Evolutionary conservation across 2,329 filamentous ascomycete genomes (phyloP).

Genomic region (Trichophyton simii): DNA sequence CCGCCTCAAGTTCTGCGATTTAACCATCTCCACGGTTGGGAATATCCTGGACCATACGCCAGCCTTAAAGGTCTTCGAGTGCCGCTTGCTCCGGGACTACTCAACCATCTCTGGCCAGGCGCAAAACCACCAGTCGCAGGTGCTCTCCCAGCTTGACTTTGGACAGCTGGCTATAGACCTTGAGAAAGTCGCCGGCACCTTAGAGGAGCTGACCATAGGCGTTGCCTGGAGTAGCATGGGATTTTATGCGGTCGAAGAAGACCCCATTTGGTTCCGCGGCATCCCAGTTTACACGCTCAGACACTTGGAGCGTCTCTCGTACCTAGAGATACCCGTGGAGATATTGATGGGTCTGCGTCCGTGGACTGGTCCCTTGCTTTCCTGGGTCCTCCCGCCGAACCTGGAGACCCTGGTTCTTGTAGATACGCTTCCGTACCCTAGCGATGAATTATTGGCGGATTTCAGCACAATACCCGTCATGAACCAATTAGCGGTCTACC

Average conservation of each 20-base stretch:
- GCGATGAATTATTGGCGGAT: too few relatives aligned
- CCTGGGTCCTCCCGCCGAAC: not conserved
- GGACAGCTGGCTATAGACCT: not conserved
- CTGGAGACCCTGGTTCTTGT: not conserved
- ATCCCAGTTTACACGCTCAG: not conserved
- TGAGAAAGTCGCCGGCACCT: not conserved
- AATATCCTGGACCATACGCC: not conserved
- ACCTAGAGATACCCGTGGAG: not conserved
- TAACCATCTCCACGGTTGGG: not conserved
- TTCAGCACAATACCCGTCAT: not conserved
- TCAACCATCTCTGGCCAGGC: too few relatives aligned
- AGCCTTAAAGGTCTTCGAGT: not conserved
- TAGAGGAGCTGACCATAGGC: not conserved
- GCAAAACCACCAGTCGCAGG: too few relatives aligned
- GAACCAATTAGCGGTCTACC: not conserved
- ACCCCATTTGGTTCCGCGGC: too few relatives aligned
- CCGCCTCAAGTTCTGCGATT: not conserved
- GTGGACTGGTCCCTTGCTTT: not conserved
- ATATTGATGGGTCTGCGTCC: not conserved
- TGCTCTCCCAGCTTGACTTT: not conserved
- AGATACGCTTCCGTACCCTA: not conserved
- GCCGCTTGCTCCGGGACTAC: not conserved
- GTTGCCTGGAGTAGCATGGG: not conserved
- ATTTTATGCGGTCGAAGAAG: too few relatives aligned
- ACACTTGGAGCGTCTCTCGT: not conserved